A percentile compares a stretch with the other conserved stretches of the same genome.
Conservation (phyloP, 1,284 basidiomycete species). For the Trichosporon ovoides region DNA sequence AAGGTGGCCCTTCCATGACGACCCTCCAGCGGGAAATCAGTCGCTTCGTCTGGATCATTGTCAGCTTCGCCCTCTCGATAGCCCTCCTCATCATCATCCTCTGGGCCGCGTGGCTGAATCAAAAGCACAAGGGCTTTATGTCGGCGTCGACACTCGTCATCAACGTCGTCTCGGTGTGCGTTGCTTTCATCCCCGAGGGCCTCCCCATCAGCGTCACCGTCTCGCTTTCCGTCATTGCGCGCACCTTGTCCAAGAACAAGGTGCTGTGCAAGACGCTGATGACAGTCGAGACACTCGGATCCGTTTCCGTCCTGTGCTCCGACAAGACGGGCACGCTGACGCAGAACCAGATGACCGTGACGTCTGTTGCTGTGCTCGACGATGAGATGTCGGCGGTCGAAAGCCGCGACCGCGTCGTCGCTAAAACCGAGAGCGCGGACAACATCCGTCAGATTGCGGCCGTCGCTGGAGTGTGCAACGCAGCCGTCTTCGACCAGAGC, state of each 20-base stretch:
- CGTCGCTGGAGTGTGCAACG: slow-evolving; percentile 59
- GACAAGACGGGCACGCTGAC: slow-evolving; percentile 59
- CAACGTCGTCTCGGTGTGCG: slow-evolving; percentile 59
- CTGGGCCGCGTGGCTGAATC: slow-evolving; percentile 56
- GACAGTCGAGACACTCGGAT: slow-evolving; percentile 59
- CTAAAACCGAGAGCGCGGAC: slow-evolving; percentile 11
- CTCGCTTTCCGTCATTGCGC: slow-evolving; percentile 51
- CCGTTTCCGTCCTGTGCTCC: slow-evolving; percentile 56
- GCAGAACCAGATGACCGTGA: slow-evolving; percentile 51
- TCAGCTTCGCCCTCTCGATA: slow-evolving; percentile 54
- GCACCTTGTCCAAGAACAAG: slow-evolving; percentile 56
- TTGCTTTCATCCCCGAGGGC: slow-evolving; percentile 60
- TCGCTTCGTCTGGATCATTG: slow-evolving; percentile 51
- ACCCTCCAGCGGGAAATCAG: slow-evolving; percentile 50
- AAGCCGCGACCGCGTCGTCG: slow-evolving; percentile 35
- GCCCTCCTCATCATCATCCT: slow-evolving; percentile 53
- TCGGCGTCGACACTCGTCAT: slow-evolving; percentile 56
- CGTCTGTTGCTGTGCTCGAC: slow-evolving; percentile 52
- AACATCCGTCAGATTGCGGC: slow-evolving; percentile 48
- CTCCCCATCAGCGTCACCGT: slow-evolving; percentile 53
- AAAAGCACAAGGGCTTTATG: slow-evolving; percentile 56
- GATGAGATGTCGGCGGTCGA: slow-evolving; percentile 35
- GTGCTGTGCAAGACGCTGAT: slow-evolving; percentile 60
- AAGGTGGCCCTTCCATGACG: slow-evolving; percentile 50
- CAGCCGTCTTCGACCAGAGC: slow-evolving; percentile 55